Evolutionary conservation across 2,329 filamentous ascomycete species (phyloP).

Genomic region (Lecanicillium sp.): DNA sequence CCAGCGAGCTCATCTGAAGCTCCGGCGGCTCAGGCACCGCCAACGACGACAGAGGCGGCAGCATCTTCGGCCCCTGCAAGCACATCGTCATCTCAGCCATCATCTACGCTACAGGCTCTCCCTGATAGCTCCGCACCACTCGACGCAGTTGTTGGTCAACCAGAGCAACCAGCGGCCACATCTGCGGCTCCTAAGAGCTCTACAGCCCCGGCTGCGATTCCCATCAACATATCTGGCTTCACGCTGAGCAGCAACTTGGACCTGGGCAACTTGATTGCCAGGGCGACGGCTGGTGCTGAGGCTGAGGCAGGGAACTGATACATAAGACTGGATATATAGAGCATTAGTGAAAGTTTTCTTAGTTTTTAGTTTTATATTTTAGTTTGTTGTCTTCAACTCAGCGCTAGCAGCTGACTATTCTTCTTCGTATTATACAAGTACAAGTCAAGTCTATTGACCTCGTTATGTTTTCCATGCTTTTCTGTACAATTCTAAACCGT

Average conservation of each 20-base stretch:
- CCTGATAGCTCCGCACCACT: slow-evolving; percentile 5
- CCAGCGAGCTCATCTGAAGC: no score
- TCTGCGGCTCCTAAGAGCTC: not conserved
- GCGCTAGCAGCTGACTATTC: no score
- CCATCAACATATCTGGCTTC: slow-evolving; percentile 32
- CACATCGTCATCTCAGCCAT: not conserved
- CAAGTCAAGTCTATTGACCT: no score
- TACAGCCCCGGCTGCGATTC: slow-evolving; percentile 8
- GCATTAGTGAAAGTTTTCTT: no score
- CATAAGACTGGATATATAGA: no score
- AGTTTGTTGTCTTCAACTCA: no score
- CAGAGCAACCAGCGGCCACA: not conserved
- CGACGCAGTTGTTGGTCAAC: slow-evolving; percentile 1
- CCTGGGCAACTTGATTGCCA: slow-evolving; percentile 31
- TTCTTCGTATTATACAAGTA: no score
- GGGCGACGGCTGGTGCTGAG: slow-evolving; percentile 4
- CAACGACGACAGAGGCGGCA: no score
- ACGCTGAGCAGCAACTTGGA: slow-evolving; percentile 34
- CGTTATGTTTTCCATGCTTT: not conserved
- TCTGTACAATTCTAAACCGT: not conserved
- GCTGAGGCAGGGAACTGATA: no score
- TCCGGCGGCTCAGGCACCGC: no score
- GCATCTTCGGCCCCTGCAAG: not conserved
- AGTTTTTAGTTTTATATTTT: no score
- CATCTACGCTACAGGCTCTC: not conserved